Base-by-base conservation (phyloP, 345 rosid genomes). In the Camelina hispida region DNA sequence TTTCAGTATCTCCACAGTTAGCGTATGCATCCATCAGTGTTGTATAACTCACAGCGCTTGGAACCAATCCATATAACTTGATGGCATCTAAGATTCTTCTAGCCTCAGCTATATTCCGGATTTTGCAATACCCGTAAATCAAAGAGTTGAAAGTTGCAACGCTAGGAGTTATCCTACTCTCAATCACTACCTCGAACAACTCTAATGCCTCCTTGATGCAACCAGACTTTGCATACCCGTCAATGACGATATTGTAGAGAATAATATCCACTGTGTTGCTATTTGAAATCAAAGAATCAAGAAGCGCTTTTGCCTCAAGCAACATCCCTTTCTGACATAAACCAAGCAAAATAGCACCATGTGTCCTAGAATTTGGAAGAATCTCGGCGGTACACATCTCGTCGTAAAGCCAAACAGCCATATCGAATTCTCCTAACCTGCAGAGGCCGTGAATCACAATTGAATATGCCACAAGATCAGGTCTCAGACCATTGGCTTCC, bases 1-100 rank as follows among this genome's bases (percentile, higher is more conserved):
- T 35, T 6, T 52, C 58, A 7, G 72, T 64, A 62, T 85, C 72
- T 67, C 87, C 86, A 70, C 75, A 64, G 66, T 86, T 86, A 63
- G 89, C 85, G 40, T 82, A 87, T 51, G 87, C 91, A 81, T 90
- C 74, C 92, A 92, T 87, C 60, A 92, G 82, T 63, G 86, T 88
- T 50, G 97, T 90, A 51, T 90, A 90, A 18, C 93, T 86, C 71
- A 85, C 78, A 6, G 71, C 81, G 61, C 48, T 86, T 69, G 96
- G 96, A 74, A 74, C 81, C 74, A 86, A 42, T 65, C 88, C 85
- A 72, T 81, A 55, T 54, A 54, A 60, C 80, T 76, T 81, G 25
- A 88, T 90, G 46, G 5, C 81, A 69, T 85, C 79, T 50, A 88
- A 67, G 74, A 80, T 64, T 69, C 47, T 60, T 74, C 83, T 80